These are phyloP conservation scores for Mortierella claussenii DNA, from an alignment of 192 early-diverging fungal genomes.

Conservation along the genomic window DNA sequence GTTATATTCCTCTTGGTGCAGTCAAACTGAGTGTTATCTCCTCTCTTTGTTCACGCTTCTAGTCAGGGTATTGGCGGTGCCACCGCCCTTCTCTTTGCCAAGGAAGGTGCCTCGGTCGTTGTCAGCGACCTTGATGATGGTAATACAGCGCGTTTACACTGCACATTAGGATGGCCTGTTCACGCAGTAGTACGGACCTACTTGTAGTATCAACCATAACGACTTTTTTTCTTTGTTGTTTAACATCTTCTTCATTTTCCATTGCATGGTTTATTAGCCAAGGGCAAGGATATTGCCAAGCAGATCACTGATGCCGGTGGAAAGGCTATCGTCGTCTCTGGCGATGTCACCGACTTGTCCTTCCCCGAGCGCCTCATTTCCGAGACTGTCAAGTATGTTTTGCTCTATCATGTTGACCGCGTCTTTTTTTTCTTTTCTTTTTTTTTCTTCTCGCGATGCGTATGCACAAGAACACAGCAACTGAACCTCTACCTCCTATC, in stretches of 20 bases:
- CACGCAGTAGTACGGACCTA: no score
- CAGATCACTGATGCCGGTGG: conserved; percentile 86
- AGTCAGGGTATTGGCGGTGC: conserved; percentile 88
- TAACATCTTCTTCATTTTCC: background rate
- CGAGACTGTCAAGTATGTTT: conserved; percentile 65
- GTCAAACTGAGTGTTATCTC: no score
- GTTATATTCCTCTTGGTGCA: no score
- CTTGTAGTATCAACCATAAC: no score
- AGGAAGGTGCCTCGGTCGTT: conserved; percentile 89
- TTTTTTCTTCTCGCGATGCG: no score
- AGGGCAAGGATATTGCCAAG: conserved; percentile 82
- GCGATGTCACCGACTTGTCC: conserved; percentile 64
- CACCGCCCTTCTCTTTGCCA: conserved; percentile 88
- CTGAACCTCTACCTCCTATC: no score
- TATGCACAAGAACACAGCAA: no score
- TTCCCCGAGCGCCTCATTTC: conserved; percentile 69
- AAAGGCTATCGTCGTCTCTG: conserved; percentile 84
- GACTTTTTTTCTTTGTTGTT: background rate
- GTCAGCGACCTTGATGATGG: conserved; percentile 91
- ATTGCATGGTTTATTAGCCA: conserved; percentile 41
- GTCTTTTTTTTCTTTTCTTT: no score
- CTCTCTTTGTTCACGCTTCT: no score
- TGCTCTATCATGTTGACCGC: no score
- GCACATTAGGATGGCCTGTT: no score
- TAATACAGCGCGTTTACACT: no score